These are phyloP conservation scores for Erythrobasidium hasegawianum DNA, from an alignment of 1,284 basidiomycete species.

Conservation along the genomic window DNA sequence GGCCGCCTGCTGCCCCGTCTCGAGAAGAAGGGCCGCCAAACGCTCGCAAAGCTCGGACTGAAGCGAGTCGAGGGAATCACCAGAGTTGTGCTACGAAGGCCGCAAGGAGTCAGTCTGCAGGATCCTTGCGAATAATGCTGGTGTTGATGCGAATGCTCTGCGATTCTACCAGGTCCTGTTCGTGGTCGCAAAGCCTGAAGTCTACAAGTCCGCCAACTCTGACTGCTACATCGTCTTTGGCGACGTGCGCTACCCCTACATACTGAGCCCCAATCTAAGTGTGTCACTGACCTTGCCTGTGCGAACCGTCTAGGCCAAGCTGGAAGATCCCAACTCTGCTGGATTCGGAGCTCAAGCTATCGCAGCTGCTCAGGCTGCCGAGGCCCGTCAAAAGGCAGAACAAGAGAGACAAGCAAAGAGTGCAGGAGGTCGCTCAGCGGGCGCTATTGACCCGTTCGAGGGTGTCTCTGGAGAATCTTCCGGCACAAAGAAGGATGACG, in stretches of 20 bases:
- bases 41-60: constrained; percentile 65
- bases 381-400: constrained; percentile 42
- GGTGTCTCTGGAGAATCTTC: constrained; percentile 58
- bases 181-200: constrained; percentile 88
- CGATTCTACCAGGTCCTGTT: constrained; percentile 66
- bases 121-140: neutral
- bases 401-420: constrained; percentile 62
- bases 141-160: neutral
- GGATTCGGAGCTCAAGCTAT: constrained; percentile 33
- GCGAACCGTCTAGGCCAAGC: constrained; percentile 24
- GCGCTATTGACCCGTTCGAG: constrained; percentile 58
- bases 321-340: constrained; percentile 30
- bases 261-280: neutral
- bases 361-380: constrained; percentile 36
- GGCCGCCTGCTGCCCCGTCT: constrained; percentile 56
- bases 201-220: constrained; percentile 94
- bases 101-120: constrained; percentile 68
- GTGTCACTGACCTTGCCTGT: neutral
- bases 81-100: constrained; percentile 87
- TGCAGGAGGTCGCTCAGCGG: constrained; percentile 44
- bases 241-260: constrained; percentile 59
- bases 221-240: constrained; percentile 99
- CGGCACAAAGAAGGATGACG: constrained; percentile 37
- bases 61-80: constrained; percentile 91
- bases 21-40: constrained; percentile 78